Percentiles rank a stretch among this genome's conserved stretches.
phyloP scores from a whole-genome alignment of 1,139 yeast genomes.

The Yamadazyma aaseri region DNA sequence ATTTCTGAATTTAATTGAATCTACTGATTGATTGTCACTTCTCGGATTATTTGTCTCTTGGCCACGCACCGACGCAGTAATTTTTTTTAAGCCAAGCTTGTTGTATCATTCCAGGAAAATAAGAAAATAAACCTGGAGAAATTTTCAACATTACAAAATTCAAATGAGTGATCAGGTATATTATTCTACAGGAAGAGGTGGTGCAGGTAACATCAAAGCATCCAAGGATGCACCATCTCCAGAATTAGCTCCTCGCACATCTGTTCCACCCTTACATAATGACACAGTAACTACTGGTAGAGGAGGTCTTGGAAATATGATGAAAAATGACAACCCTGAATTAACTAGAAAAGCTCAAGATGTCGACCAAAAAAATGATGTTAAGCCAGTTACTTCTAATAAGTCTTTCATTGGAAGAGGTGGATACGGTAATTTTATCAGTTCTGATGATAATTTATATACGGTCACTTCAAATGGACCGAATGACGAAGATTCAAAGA shows the following conservation, averaged over 20 bases:
- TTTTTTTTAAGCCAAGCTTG: too few species aligned
- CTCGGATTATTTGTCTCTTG: too few species aligned
- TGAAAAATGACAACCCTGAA: constrained; percentile 59
- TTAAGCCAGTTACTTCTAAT: constrained; percentile 37
- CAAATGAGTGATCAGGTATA: constrained; percentile 29
- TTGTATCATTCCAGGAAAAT: too few species aligned
- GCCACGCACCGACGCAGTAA: too few species aligned
- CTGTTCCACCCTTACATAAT: constrained; percentile 59
- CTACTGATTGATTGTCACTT: too few species aligned
- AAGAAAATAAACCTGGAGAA: too few species aligned
- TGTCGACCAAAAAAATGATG: constrained; percentile 46
- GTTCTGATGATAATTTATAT: constrained; percentile 21
- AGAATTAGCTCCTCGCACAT: constrained; percentile 54
- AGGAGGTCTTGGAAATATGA: constrained; percentile 82
- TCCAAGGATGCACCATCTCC: constrained; percentile 51
- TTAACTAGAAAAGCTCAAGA: constrained; percentile 68
- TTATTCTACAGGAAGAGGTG: constrained; percentile 77
- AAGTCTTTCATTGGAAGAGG: constrained; percentile 48
- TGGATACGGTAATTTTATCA: constrained; percentile 47
- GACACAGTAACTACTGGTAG: constrained; percentile 71
- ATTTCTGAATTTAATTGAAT: constrained; percentile 2
- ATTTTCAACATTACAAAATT: too few species aligned
- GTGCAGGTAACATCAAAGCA: constrained; percentile 68
- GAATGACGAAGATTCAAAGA: constrained; percentile 14
- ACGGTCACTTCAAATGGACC: constrained; percentile 26